Base-by-base conservation (phyloP, 176 grass and related monocot genomes). In the Rhipidocladum racemiflorum region DNA sequence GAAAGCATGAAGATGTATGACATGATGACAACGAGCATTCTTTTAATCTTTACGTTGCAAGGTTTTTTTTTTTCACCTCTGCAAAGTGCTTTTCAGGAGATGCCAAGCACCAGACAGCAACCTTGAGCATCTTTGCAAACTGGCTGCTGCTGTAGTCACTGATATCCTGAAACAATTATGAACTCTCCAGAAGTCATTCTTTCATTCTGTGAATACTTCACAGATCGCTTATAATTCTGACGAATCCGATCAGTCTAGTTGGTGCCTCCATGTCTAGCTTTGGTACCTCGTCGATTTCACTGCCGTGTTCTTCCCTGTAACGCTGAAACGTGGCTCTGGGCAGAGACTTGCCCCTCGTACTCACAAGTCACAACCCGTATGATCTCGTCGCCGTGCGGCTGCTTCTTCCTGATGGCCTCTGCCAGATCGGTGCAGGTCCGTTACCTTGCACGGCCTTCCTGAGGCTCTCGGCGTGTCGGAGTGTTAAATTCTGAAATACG, bases 61-160 rank as follows among this genome's bases (percentile, higher is more conserved):
- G n/a, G n/a, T n/a, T n/a, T n/a, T 34, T 34, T 34, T 34, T 34
- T 34, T 34, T 2, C 4, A 96, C 93, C 90, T 92, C 90, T 60
- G 93, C 93, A 27, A 85, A 96, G 72, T 92, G 90, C 60, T 96
- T 96, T 72, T 92, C 86, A 49, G 93, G 93, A 24, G 76, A 97
- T 17, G 65, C 80, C 7, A 93, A 59, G 72, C 91, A 93, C 88
- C 86, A 87, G 72, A 93, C 76, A 7, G 88, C 88, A 50, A 45
- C 78, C 63, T 71, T 83, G 68, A 89, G 65, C 68, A 89, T 85
- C 45, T 54, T 82, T 7, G 86, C 77, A 6, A 93, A 89, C 43
- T 83, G 79, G 35, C 68, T 87, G 53, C 55, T 78, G 76, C 77
- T 78, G 20, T 60, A 60, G 51, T 16, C 64, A 14, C 85, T 81